Base-by-base conservation (phyloP, 495 filamentous ascomycete genomes). In the Trichoderma asperelloides region DNA sequence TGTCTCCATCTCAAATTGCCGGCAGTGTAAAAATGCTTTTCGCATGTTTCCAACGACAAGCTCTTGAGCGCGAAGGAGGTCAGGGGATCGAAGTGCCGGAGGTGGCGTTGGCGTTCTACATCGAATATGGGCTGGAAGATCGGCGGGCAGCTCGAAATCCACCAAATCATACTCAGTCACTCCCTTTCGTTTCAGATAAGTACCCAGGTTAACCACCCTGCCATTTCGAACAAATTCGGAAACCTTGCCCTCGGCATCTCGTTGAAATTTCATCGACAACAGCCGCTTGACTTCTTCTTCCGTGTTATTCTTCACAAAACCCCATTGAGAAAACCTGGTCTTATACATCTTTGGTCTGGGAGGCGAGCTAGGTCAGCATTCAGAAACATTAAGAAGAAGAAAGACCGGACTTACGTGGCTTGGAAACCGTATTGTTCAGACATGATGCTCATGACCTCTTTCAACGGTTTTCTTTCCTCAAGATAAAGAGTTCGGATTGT, bases 271-370 rank as follows among this genome's bases (percentile, higher is more conserved):
- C 47, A 76, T 70, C 65, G 76, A 74, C 43, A 78, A 72, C 69
- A 78, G 74, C 25, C 72, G 72, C 47, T 74, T 72, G 39, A 75
- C 76, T 18, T 78, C 76, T 49, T 75, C 74, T 51, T 78, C 74
- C 63, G 74, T 75, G 55, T 76, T 76, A 66, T 78, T 77, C 71
- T 78, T 78, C 67, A 74, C 74, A 67, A 78, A 75, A 30, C 75
- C 75, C 76, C 76, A 78, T 49, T 75, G 73, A 41, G 74, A 75
- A 62, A 78, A 74, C 62, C 75, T 73, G 49, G 76, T 78, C 72
- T 78, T 78, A 63, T 78, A 78, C 76, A 78, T 78, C 70, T 78
- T 78, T 41, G 71, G 69, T 33, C 74, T 75, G 62, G 23, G 2
- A 45, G 23, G 49, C 13, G 63, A 15, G 69, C 67, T 68, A 18